phyloP scores from a whole-genome alignment of 768 basidiomycete genomes.

The Leccinum sublutescens region DNA sequence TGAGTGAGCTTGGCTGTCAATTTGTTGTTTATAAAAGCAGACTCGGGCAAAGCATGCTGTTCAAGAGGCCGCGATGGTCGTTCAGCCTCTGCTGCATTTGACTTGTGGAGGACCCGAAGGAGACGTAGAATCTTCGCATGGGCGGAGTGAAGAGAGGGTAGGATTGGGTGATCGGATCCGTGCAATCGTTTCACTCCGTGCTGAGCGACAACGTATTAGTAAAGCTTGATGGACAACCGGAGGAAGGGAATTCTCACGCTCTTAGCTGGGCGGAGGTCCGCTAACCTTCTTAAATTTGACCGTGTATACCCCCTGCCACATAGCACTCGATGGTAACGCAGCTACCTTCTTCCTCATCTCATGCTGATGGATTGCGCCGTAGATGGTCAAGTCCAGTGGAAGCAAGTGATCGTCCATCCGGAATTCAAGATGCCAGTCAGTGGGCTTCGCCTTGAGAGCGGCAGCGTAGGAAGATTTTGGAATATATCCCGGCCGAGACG shows the following conservation, averaged over 20 bases:
- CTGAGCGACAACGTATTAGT: conserved; percentile 21
- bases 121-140: conserved; percentile 90
- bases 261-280: conserved; percentile 69
- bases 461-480: conserved; percentile 82
- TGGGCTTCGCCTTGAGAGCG: conserved; percentile 88
- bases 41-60: conserved; percentile 65
- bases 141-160: conserved; percentile 70
- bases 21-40: conserved; percentile 96
- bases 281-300: conserved; percentile 91
- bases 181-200: conserved; percentile 40
- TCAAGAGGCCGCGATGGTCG: conserved; percentile 47
- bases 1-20: conserved; percentile 96
- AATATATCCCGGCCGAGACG: conserved; percentile 32
- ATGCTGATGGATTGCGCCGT: conserved; percentile 93
- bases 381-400: conserved; percentile 88
- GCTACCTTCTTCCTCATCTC: conserved; percentile 76
- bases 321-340: conserved; percentile 60
- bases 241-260: conserved; percentile 44
- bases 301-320: conserved; percentile 90
- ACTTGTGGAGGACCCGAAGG: conserved; percentile 79
- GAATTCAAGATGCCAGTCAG: conserved; percentile 97
- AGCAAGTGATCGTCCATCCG: conserved; percentile 86
- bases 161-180: conserved; percentile 65
- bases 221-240: background rate
- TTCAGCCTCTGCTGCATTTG: conserved; percentile 75